Base-by-base conservation (phyloP, 768 basidiomycete species). In the Hirschioporus abietinus region DNA sequence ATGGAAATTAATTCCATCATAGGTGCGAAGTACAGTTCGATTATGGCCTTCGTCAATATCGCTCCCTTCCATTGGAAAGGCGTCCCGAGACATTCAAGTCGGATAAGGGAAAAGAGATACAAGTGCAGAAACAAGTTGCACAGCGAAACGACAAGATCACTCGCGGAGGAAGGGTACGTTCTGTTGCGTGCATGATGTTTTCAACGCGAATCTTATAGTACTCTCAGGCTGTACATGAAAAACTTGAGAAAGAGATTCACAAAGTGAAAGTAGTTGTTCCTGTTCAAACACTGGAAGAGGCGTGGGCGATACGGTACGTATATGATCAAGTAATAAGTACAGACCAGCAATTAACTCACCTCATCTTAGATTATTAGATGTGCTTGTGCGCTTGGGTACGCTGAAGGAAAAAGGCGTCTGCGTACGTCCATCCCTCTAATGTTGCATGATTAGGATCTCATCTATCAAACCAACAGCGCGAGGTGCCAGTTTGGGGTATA, bases 11-110 rank as follows among this genome's bases (percentile, higher is more conserved):
- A 25, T 34, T 6, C 9, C 3, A 15, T 18, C 23, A 2, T 35
- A 92, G 91, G 91, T 93, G 91, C 71, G 91, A 92, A 72, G 82
- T 91, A 7, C 90, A 92, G 73, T 87, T 85, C 73, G 90, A 93
- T 70, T 93, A 93, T 71, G 85, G 89, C 1, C 78, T 92, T 57
- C 84, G 85, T 34, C 88, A 89, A 67, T 78, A 77, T 66, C 81
- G 89, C 24, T 76, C 79, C 59, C 80, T 75, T 59, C 84, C 82
- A 20, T 68, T 89, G 0, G 76, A 77, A 23, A 66, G 75, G 10
- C 82, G 91, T 23, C 90, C 90, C 0, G 66, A 75, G 12, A 77
- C 84, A 1, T 92, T 93, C 69, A 74, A 75, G 3, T 84, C 88
- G 25, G 78, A 78, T 17, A 74, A 77, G 26, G 91, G 91, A 18